Conservation (phyloP, 495 filamentous ascomycete species). For the Mytilinidion resinicola region DNA sequence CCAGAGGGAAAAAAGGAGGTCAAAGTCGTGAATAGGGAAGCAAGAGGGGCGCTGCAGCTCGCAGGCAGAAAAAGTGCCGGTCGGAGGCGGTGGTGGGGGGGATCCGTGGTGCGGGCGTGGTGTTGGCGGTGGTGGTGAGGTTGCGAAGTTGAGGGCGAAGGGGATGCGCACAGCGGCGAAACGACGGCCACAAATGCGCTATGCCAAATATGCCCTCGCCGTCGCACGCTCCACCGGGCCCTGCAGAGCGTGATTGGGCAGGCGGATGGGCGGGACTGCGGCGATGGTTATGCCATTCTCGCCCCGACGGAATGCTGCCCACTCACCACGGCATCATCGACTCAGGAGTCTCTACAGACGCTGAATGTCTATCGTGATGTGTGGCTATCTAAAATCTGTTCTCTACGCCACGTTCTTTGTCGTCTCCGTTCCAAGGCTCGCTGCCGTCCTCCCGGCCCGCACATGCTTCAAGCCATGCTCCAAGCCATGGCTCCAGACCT, state of each 20-base stretch:
- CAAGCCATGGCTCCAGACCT: background rate
- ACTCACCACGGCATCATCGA: background rate
- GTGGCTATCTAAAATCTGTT: background rate
- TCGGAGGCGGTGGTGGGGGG: background rate
- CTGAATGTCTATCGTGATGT: background rate
- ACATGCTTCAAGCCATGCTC: no score
- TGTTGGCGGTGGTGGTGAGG: background rate
- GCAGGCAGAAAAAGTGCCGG: background rate
- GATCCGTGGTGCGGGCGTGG: background rate
- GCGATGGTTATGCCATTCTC: background rate
- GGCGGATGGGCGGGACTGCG: background rate
- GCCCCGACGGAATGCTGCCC: background rate
- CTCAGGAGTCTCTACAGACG: background rate
- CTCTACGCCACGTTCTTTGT: background rate
- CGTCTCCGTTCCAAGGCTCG: background rate
- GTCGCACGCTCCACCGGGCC: background rate
- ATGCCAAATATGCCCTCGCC: background rate
- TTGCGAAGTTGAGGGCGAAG: background rate
- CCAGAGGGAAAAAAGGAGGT: background rate
- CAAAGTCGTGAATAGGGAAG: constrained; percentile 2
- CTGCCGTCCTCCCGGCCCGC: background rate
- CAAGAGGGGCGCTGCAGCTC: background rate
- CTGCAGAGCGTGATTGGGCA: background rate
- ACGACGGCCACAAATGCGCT: background rate
- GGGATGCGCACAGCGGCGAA: background rate